Evolutionary conservation across 768 basidiomycete species (phyloP).

Genomic region (Boletus reticuloceps): DNA sequence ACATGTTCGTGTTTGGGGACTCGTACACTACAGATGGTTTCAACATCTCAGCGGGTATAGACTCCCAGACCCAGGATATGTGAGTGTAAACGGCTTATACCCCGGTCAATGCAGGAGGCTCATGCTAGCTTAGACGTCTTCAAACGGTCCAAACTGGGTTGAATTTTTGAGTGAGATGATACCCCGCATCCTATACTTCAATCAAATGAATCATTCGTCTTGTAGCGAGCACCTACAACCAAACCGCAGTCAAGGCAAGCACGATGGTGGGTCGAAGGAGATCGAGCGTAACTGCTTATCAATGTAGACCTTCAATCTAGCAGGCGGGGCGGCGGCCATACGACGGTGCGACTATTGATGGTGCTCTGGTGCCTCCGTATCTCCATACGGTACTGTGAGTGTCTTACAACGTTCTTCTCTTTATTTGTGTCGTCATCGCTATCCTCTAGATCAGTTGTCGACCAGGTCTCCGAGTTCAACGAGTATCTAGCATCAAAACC

Average conservation of each 20-base stretch:
- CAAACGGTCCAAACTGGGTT: slow-evolving; percentile 66
- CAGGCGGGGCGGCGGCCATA: slow-evolving; percentile 30
- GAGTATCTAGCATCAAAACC: slow-evolving; percentile 46
- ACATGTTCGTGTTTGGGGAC: slow-evolving; percentile 61
- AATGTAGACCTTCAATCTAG: slow-evolving; percentile 59
- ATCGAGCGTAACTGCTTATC: neutral
- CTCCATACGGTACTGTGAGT: slow-evolving; percentile 49
- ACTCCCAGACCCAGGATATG: slow-evolving; percentile 52
- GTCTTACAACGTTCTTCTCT: slow-evolving; percentile 7
- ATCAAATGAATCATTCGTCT: slow-evolving; percentile 4
- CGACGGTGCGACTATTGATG: slow-evolving; percentile 65
- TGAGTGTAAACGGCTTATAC: slow-evolving; percentile 27
- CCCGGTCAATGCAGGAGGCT: neutral
- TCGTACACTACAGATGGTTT: slow-evolving; percentile 61
- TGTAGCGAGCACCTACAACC: slow-evolving; percentile 52
- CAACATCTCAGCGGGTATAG: slow-evolving; percentile 54
- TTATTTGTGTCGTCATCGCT: neutral
- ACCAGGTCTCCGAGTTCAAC: slow-evolving; percentile 64
- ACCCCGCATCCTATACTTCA: neutral
- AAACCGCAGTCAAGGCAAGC: slow-evolving; percentile 47
- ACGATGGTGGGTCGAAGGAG: neutral
- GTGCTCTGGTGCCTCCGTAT: slow-evolving; percentile 53
- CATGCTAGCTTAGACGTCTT: slow-evolving; percentile 42
- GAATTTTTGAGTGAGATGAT: slow-evolving; percentile 43
- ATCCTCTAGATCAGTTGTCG: slow-evolving; percentile 29